These are phyloP conservation scores for Evernia prunastri DNA, from an alignment of 495 filamentous ascomycete genomes.

Conservation along the genomic window DNA sequence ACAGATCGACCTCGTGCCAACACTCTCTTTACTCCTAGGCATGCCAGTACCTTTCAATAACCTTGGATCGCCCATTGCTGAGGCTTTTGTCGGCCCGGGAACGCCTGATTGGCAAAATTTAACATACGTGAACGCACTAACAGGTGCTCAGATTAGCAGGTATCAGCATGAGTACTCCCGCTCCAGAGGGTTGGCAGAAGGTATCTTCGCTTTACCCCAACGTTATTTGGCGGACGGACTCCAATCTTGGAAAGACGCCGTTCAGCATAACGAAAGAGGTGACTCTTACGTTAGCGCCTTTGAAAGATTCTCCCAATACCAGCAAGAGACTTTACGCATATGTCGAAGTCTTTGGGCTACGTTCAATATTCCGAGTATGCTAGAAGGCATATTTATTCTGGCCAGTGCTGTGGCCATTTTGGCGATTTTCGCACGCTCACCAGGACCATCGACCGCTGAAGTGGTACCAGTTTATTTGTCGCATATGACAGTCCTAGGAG, in stretches of 20 bases:
- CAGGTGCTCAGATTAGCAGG: slow-evolving; percentile 79
- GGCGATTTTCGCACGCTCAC: slow-evolving; percentile 61
- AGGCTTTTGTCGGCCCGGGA: slow-evolving; percentile 70
- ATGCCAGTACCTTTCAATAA: slow-evolving; percentile 96
- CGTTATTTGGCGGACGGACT: slow-evolving; percentile 54
- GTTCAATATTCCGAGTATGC: slow-evolving; percentile 83
- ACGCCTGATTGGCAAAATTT: slow-evolving; percentile 69
- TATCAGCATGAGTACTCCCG: slow-evolving; percentile 68
- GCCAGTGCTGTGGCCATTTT: slow-evolving; percentile 58
- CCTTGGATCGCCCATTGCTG: slow-evolving; percentile 88
- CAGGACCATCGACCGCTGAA: slow-evolving; percentile 46
- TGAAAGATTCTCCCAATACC: slow-evolving; percentile 62
- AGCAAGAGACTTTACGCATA: slow-evolving; percentile 68
- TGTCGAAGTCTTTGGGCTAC: slow-evolving; percentile 84
- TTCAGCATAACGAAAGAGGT: slow-evolving; percentile 35
- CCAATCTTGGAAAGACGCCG: slow-evolving; percentile 36
- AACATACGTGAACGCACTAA: slow-evolving; percentile 63
- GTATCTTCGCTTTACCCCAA: slow-evolving; percentile 46
- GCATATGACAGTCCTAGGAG: slow-evolving; percentile 33
- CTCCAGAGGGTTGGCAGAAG: slow-evolving; percentile 57
- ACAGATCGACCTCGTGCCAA: slow-evolving; percentile 95
- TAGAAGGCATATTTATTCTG: slow-evolving; percentile 66
- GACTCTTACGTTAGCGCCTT: slow-evolving; percentile 41
- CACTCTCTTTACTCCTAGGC: slow-evolving; percentile 76
- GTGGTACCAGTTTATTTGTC: slow-evolving; percentile 46